Evolutionary conservation across 2,329 filamentous ascomycete genomes (phyloP), one percentile per base, ranked within the genome.

Genomic region (Neodidymelliopsis sp.): DNA sequence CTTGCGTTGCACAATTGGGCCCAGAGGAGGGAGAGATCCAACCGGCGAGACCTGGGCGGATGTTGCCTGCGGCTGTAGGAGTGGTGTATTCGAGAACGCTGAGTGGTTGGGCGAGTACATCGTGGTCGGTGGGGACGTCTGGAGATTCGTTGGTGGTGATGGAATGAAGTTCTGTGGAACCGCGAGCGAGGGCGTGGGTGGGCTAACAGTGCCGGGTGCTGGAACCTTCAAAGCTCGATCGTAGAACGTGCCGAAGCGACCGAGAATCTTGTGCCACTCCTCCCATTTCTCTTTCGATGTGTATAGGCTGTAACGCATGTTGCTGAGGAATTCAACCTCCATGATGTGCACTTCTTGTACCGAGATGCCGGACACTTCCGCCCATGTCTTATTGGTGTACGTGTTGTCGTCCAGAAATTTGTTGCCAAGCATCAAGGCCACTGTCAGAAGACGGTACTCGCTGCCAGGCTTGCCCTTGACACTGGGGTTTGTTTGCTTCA

Each of bases 301-400:
- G 69, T 93, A 86, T 6, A 99, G 79, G 63, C 90, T 91, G 75
- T 97, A 99, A 66, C 93, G 86, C 87, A 99, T 96, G 74, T 97
- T 97, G 79, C 93, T 97, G 56, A 99, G 79, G 65, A 99, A 99
- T 72, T 99, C 94, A n/a, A 99, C 94, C 72, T 99, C 94, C 94
- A 99, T 99, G 33, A 97, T 89, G 71, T 99, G 94, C 40, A 99
- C 96, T 74, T 99, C 94, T 53, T 88, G 86, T 10, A 97, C 93
- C 1, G 90, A 86, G 53, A 99, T 96, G 33, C 90, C 89, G 1
- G 94, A 97, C 9, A 99, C 94, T 65, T 99, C 94, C 2, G 93
- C 94, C 94, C 94, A 99, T 0, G 94, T 99, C 79, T 97, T 97
- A 78, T 99, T 99, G 27, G 94, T 97, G 75, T 99, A 99, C 0